Percentiles rank a stretch among this genome's conserved stretches.
Evolutionary conservation across 2,329 filamentous ascomycete species (phyloP).

Genomic region (Fusarium ramigenum): DNA sequence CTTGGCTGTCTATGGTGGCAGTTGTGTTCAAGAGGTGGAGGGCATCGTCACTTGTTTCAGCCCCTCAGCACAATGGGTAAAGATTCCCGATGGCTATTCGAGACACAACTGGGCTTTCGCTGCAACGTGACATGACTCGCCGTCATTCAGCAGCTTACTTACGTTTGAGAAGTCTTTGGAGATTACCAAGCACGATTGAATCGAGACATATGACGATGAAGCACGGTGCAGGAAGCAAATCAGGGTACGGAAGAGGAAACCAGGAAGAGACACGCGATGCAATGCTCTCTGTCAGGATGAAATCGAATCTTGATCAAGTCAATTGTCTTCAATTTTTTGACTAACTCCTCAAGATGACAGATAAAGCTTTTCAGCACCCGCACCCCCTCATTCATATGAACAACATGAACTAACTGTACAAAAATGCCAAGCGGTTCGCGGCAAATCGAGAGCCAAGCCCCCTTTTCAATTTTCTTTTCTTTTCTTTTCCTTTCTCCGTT

Average conservation of each 20-base stretch:
- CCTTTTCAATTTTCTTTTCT: background rate
- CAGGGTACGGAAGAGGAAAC: background rate
- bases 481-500: background rate
- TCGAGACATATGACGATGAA: background rate
- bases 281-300: background rate
- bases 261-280: background rate
- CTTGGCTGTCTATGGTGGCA: background rate
- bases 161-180: background rate
- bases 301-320: background rate
- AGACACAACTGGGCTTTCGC: background rate
- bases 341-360: background rate
- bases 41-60: background rate
- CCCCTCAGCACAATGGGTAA: background rate
- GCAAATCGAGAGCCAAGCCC: background rate
- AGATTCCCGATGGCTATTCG: background rate
- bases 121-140: background rate
- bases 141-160: background rate
- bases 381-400: background rate
- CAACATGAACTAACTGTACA: slow-evolving; percentile 8
- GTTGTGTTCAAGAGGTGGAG: background rate
- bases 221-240: too few relatives aligned
- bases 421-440: background rate
- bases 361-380: background rate
- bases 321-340: slow-evolving; percentile 2
- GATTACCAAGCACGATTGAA: background rate